These are phyloP conservation scores for Fusarium concolor DNA, from an alignment of 2,329 filamentous ascomycete genomes.

Conservation along the genomic window DNA sequence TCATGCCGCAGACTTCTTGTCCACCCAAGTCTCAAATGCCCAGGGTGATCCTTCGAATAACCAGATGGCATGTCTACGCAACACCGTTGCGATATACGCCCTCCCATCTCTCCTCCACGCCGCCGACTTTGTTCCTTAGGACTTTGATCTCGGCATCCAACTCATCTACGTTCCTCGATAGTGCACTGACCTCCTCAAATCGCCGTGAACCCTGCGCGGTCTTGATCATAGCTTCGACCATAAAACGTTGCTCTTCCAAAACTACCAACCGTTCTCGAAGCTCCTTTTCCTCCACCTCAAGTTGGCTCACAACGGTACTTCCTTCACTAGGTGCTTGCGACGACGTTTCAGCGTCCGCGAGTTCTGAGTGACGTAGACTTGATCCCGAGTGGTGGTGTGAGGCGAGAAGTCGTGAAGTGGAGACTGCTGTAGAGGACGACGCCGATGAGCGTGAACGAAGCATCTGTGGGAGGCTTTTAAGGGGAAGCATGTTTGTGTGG, in stretches of 20 bases:
- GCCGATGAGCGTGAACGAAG: conserved; percentile 61
- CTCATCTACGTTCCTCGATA: conserved; percentile 85
- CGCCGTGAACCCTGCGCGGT: conserved; percentile 79
- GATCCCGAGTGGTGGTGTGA: conserved; percentile 52
- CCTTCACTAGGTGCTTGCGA: conserved; percentile 59
- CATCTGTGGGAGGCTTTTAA: conserved; percentile 79
- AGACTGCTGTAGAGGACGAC: conserved; percentile 43
- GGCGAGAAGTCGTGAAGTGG: conserved; percentile 49
- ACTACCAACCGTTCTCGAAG: conserved; percentile 83
- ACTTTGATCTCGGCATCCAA: conserved; percentile 80
- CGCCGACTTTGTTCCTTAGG: conserved; percentile 72
- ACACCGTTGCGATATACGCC: conserved; percentile 59
- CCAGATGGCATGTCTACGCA: conserved; percentile 11
- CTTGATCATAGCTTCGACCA: conserved; percentile 87
- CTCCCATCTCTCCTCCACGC: conserved; percentile 71
- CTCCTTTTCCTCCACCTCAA: conserved; percentile 87
- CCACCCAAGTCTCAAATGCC: neutral
- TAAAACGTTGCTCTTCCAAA: conserved; percentile 89
- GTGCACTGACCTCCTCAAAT: conserved; percentile 86
- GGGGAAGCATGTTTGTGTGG: conserved; percentile 89
- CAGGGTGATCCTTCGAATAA: neutral
- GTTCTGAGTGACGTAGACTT: conserved; percentile 60
- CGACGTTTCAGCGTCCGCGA: conserved; percentile 60
- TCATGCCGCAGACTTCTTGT: neutral
- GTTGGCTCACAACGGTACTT: conserved; percentile 65